phyloP scores from a whole-genome alignment of 371 early-diverging fungal genomes.

The Caulochytrium protostelioides region DNA sequence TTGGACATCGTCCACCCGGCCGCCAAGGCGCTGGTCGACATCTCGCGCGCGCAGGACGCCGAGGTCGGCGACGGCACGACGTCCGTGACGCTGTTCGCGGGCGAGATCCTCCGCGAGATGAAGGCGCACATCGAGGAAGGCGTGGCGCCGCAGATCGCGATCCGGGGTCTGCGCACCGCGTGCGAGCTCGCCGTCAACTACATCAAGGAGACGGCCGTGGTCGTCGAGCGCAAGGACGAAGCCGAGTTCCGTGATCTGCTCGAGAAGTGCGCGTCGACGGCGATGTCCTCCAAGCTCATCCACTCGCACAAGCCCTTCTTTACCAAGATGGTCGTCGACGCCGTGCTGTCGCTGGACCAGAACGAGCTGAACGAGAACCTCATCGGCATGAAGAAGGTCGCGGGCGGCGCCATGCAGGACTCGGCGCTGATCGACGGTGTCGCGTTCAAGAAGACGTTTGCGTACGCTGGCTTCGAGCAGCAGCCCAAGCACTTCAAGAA shows the following conservation, averaged over 20 bases:
- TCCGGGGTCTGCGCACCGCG: constrained; percentile 79
- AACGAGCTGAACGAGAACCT: constrained; percentile 68
- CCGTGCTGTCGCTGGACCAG: constrained; percentile 80
- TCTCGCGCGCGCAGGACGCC: constrained; percentile 98
- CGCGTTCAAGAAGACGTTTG: constrained; percentile 99
- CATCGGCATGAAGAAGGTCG: constrained; percentile 95
- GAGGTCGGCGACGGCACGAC: constrained; percentile 99
- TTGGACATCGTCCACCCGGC: constrained; percentile 98
- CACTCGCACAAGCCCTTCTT: constrained; percentile 94
- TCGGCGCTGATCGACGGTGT: constrained; percentile 93
- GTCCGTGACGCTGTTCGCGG: constrained; percentile 92
- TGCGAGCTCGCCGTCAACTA: constrained; percentile 61
- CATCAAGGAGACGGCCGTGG: constrained; percentile 61
- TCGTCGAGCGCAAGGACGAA: constrained; percentile 49
- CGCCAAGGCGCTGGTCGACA: constrained; percentile 90
- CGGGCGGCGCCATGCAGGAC: constrained; percentile 97
- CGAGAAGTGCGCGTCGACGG: constrained; percentile 89
- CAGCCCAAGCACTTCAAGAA: constrained; percentile 92
- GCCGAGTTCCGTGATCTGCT: constrained; percentile 73
- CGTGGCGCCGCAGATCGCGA: constrained; percentile 82
- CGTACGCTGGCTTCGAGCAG: constrained; percentile 99
- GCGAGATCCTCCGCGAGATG: constrained; percentile 85
- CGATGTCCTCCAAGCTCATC: constrained; percentile 97
- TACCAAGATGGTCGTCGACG: constrained; percentile 96
- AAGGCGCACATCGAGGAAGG: constrained; percentile 89